These are phyloP conservation scores for Stenogyne calaminthoides DNA, from an alignment of 305 asterid genomes.

Conservation along the genomic window DNA sequence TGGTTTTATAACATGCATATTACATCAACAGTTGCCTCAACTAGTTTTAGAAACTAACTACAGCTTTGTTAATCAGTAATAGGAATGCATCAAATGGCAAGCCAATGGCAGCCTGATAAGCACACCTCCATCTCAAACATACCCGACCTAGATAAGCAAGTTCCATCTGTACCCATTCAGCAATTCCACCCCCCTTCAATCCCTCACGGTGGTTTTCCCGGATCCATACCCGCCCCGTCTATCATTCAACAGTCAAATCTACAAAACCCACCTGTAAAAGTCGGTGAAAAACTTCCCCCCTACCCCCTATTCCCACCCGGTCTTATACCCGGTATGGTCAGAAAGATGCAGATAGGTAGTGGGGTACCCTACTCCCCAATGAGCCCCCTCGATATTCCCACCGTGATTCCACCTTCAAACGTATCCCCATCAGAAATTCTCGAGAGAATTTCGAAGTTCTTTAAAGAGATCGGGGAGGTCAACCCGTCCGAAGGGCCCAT, in stretches of 20 bases:
- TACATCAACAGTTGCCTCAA: not conserved
- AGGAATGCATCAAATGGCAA: constrained; percentile 50
- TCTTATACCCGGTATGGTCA: constrained; percentile 95
- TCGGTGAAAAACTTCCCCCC: constrained; percentile 74
- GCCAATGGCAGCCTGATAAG: constrained; percentile 67
- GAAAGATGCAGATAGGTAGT: constrained; percentile 98
- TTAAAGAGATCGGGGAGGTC: constrained; percentile 83
- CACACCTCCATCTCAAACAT: constrained; percentile 44
- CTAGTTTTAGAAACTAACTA: constrained; percentile 1
- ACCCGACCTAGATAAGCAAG: constrained; percentile 54
- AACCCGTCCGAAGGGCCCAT: constrained; percentile 90
- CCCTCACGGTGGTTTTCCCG: constrained; percentile 53
- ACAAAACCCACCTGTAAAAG: constrained; percentile 46
- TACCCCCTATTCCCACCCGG: constrained; percentile 96
- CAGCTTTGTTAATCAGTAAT: constrained; percentile 29
- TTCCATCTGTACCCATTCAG: constrained; percentile 52
- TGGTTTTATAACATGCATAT: not conserved
- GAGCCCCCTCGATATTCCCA: constrained; percentile 96
- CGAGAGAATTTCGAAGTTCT: constrained; percentile 87
- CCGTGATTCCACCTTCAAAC: constrained; percentile 78
- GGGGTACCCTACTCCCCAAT: constrained; percentile 97
- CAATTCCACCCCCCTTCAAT: constrained; percentile 64
- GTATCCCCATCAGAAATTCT: constrained; percentile 75
- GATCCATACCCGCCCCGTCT: constrained; percentile 52
- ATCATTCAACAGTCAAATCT: constrained; percentile 54